Percentiles rank a stretch among this genome's conserved stretches.
Evolutionary conservation across 495 filamentous ascomycete genomes (phyloP).

Genomic region (Annulohypoxylon bovei): DNA sequence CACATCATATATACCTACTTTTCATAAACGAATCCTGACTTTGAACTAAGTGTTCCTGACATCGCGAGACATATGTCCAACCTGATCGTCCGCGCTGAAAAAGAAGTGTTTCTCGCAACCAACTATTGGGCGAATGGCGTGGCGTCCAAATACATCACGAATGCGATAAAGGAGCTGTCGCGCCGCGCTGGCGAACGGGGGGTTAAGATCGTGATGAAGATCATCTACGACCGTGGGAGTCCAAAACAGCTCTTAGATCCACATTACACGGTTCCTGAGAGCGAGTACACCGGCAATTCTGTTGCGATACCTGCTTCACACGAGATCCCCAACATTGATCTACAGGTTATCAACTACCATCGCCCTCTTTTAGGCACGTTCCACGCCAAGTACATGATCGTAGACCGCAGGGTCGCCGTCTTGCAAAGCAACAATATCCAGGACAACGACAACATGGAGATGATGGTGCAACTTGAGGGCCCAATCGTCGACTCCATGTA

Average conservation of each 20-base stretch:
- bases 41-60: slow-evolving; percentile 64
- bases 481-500: slow-evolving; percentile 80
- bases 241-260: slow-evolving; percentile 70
- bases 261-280: slow-evolving; percentile 66
- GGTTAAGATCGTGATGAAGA: slow-evolving; percentile 70
- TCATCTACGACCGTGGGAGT: slow-evolving; percentile 78
- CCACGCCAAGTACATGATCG: slow-evolving; percentile 79
- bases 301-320: slow-evolving; percentile 67
- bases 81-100: slow-evolving; percentile 75
- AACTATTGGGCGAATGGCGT: slow-evolving; percentile 78
- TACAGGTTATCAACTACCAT: slow-evolving; percentile 80
- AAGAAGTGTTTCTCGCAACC: slow-evolving; percentile 75
- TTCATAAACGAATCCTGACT: slow-evolving; percentile 4
- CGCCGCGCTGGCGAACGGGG: slow-evolving; percentile 68
- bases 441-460: slow-evolving; percentile 82
- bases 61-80: slow-evolving; percentile 79
- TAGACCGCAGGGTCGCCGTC: slow-evolving; percentile 73
- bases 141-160: slow-evolving; percentile 70
- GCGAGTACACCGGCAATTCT: slow-evolving; percentile 64
- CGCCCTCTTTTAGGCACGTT: slow-evolving; percentile 77
- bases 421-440: slow-evolving; percentile 81
- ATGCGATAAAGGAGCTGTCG: slow-evolving; percentile 75
- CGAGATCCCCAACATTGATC: slow-evolving; percentile 75
- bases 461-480: slow-evolving; percentile 81
- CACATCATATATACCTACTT: neutral